These are phyloP conservation scores for Ustilago nuda DNA, from an alignment of 1,284 basidiomycete genomes.

Conservation along the genomic window DNA sequence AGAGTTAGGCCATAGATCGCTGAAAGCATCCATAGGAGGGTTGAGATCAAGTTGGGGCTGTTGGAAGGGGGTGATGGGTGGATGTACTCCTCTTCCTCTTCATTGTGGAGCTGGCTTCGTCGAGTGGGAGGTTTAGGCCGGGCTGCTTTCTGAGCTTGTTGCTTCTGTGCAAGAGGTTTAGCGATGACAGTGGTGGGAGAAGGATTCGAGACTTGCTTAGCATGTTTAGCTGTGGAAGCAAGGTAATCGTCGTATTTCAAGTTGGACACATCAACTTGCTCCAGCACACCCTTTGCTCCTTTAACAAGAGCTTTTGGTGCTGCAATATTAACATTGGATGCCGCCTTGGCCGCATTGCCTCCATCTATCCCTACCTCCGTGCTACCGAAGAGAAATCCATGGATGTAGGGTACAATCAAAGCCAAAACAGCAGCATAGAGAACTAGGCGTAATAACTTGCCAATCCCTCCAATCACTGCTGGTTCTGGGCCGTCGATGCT, in stretches of 20 bases:
- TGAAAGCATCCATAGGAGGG: conserved; percentile 4
- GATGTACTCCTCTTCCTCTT: conserved; percentile 3
- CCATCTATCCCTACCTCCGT: neutral
- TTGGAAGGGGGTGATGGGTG: neutral
- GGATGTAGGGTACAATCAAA: conserved; percentile 24
- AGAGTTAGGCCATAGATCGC: neutral
- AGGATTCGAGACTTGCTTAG: neutral
- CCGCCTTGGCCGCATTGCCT: neutral
- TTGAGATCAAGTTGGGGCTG: neutral
- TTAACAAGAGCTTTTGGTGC: conserved; percentile 4
- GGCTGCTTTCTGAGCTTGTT: neutral
- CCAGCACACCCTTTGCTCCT: neutral
- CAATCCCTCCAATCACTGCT: neutral
- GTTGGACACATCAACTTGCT: conserved; percentile 33
- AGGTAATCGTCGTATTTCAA: conserved; percentile 45
- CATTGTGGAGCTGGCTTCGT: conserved; percentile 9
- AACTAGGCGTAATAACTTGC: conserved; percentile 26
- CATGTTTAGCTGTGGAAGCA: neutral
- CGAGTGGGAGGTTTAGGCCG: neutral
- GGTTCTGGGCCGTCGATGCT: neutral
- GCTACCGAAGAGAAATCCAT: neutral
- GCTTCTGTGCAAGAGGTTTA: neutral
- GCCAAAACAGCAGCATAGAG: conserved; percentile 24
- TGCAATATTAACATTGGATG: neutral
- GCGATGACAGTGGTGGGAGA: conserved; percentile 13